Evolutionary conservation across 2,329 filamentous ascomycete species (phyloP), one percentile per base, ranked within the genome.

Genomic region (Penicillium rolfsii): DNA sequence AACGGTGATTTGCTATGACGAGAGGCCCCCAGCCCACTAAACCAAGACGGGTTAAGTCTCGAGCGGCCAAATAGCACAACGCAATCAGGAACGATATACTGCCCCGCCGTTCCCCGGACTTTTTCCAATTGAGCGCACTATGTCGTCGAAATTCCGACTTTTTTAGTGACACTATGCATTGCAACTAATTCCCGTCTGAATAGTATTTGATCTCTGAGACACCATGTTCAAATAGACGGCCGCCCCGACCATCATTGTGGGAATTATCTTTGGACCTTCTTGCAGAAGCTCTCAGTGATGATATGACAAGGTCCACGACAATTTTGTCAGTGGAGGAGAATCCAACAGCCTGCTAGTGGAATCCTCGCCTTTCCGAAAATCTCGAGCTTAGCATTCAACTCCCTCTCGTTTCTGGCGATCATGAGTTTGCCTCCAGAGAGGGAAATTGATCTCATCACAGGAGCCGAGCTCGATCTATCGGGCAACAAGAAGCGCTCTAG

Each of bases 401-500:
- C n/a, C 41, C 16, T 11, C 26, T 9, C 5, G 16, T 19, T 6
- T 24, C 26, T 45, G 24, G 11, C 8, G 24, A 55, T 53, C 40
- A 53, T 58, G 48, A 45, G 52, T 6, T 48, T 48, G 28, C 28
- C 30, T 12, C 28, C 52, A 36, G 59, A 65, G 46, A 59, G 52
- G 26, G 58, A 66, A 9, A 8, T 52, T 52, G 60, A 63, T 36
- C 54, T 54, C 24, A 24, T 43, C 14, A 43, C 33, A 16, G 58
- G 50, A 55, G 55, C 54, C 43, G 58, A 60, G 49, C n/a, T 50
- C 35, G 45, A 61, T 36, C 62, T 65, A 5, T 24, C 52, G 14
- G 61, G 64, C 48, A 70, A 67, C 36, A 73, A 71, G 58, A 75
- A 73, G 52, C 71, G 71, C 45, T 69, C 70, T 22, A 72, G 64